Percentiles rank a stretch among this genome's conserved stretches.
These are phyloP conservation scores for Xylaria telfairii DNA, from an alignment of 495 filamentous ascomycete species.

Conservation along the genomic window DNA sequence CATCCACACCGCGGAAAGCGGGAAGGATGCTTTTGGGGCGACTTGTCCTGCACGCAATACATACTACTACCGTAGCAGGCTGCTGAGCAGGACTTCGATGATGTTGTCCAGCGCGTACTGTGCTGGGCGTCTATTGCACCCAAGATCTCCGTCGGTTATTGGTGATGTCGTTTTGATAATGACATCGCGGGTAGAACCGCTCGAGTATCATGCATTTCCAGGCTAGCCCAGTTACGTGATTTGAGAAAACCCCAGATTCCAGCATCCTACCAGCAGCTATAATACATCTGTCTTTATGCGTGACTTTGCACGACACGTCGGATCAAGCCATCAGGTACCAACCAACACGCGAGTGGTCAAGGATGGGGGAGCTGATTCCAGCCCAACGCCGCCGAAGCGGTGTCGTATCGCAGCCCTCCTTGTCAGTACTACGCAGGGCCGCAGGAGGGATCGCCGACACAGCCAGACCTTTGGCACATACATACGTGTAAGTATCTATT, in stretches of 20 bases:
- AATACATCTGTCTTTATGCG: neutral
- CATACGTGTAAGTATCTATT: conserved; percentile 13
- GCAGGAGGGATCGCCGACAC: conserved; percentile 45
- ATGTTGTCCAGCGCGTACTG: conserved; percentile 15
- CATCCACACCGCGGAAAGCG: conserved; percentile 28
- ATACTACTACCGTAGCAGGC: conserved; percentile 9
- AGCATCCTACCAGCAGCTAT: neutral
- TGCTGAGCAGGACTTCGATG: neutral
- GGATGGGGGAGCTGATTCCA: conserved; percentile 34
- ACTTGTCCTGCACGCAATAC: conserved; percentile 27
- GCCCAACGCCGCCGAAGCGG: conserved; percentile 40
- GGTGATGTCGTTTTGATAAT: conserved; percentile 7
- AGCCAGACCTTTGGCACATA: conserved; percentile 33
- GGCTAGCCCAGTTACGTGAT: neutral
- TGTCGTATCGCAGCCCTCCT: conserved; percentile 38
- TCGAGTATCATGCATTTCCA: neutral
- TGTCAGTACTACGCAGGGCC: conserved; percentile 38
- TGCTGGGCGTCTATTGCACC: conserved; percentile 9
- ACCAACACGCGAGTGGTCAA: conserved; percentile 37
- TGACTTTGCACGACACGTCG: conserved; percentile 22
- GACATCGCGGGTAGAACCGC: conserved; percentile 20
- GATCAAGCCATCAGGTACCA: conserved; percentile 44
- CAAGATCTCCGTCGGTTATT: conserved; percentile 18
- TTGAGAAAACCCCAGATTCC: conserved; percentile 18
- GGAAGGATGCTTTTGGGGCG: conserved; percentile 19